Percentiles rank a stretch among this genome's conserved stretches.
Conservation (phyloP, 345 rosid species). For the Pelargonium nanum region DNA sequence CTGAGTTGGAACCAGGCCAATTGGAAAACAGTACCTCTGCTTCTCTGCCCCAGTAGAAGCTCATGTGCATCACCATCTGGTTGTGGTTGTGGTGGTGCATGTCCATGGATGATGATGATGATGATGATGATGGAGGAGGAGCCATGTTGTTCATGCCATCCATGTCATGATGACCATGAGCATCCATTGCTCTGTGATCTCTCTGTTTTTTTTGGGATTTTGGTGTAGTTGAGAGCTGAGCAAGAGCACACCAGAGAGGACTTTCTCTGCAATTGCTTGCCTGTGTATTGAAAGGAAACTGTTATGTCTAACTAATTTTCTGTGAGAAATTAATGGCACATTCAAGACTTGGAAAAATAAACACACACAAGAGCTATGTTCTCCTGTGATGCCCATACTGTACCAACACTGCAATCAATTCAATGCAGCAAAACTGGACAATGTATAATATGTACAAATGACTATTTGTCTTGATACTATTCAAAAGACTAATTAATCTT, state of each 20-base stretch:
- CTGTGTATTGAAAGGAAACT: too few relatives aligned
- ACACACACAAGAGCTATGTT: too few relatives aligned
- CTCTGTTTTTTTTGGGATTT: background rate
- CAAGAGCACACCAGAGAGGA: background rate
- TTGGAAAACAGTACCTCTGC: slow-evolving; percentile 29
- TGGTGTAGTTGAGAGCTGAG: background rate
- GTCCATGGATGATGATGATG: background rate
- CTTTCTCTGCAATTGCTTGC: too few relatives aligned
- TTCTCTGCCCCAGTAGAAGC: slow-evolving; percentile 34
- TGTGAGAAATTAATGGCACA: too few relatives aligned
- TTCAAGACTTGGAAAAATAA: too few relatives aligned
- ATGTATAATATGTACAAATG: too few relatives aligned
- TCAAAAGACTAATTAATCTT: too few relatives aligned
- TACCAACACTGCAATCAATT: too few relatives aligned
- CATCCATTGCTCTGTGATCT: background rate
- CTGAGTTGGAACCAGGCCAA: slow-evolving; percentile 25
- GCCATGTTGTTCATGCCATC: background rate
- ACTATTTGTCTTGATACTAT: too few relatives aligned
- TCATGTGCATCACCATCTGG: slow-evolving; percentile 18
- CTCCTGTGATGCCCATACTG: too few relatives aligned
- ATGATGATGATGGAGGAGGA: background rate
- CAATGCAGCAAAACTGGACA: too few relatives aligned
- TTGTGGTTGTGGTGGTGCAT: background rate
- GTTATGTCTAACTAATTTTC: too few relatives aligned
- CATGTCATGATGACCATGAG: background rate